Percentiles rank a stretch among this genome's conserved stretches.
phyloP scores from a whole-genome alignment of 1,284 basidiomycete species.

The Sporisorium reilianum region DNA sequence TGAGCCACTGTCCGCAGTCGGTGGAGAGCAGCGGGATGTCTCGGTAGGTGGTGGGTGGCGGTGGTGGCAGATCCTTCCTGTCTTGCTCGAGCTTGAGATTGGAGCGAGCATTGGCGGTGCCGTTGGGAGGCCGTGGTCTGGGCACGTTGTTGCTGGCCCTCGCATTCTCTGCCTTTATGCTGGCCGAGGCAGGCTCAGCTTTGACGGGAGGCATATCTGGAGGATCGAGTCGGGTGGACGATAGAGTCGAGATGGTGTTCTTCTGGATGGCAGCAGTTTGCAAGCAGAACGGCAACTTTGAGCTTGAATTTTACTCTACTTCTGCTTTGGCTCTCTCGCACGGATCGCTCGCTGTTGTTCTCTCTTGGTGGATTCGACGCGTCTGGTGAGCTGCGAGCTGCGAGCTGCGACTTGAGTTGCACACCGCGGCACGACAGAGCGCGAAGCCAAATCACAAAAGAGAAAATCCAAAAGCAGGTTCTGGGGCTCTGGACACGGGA shows the following conservation, averaged over 20 bases:
- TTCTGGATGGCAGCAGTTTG: not conserved
- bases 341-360: not conserved
- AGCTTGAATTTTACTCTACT: slow-evolving; percentile 11
- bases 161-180: slow-evolving; percentile 36
- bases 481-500: not conserved
- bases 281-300: not conserved
- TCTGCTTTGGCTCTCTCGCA: slow-evolving; percentile 11
- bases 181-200: slow-evolving; percentile 36
- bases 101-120: slow-evolving; percentile 14
- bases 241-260: not conserved
- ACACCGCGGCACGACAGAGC: not conserved
- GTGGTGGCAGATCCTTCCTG: slow-evolving; percentile 37
- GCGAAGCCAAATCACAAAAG: too few relatives aligned
- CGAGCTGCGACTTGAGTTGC: not conserved
- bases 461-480: too few relatives aligned
- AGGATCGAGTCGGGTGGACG: not conserved
- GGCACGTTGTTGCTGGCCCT: slow-evolving; percentile 13
- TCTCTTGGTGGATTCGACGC: not conserved
- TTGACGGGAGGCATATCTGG: slow-evolving; percentile 51
- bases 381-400: slow-evolving; percentile 1
- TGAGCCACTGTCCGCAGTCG: slow-evolving; percentile 49
- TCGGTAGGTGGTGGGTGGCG: slow-evolving; percentile 59
- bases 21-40: slow-evolving; percentile 66
- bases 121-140: slow-evolving; percentile 30
- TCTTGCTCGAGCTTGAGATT: slow-evolving; percentile 36